Evolutionary conservation across 169 alveolate genomes (phyloP).

Genomic region (Sarcocystis neurona): DNA sequence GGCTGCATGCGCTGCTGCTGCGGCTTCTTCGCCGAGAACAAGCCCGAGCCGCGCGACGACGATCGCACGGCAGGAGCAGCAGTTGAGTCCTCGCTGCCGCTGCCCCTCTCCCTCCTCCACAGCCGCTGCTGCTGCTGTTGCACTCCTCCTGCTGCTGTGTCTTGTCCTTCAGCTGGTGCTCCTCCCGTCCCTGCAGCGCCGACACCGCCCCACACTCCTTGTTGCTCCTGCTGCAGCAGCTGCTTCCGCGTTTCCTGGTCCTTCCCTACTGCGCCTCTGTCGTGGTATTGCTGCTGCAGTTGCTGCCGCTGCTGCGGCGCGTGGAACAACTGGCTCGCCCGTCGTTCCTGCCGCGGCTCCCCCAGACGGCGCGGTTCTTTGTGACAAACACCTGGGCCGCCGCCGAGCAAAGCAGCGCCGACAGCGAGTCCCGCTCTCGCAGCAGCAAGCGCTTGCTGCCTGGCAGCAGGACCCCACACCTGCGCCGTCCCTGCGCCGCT

Average conservation of each 20-base stretch:
- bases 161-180: conserved; percentile 27
- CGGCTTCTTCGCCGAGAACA: too few species aligned
- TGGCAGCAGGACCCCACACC: conserved; percentile 15
- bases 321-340: conserved; percentile 35
- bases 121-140: conserved; percentile 50
- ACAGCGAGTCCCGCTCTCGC: too few species aligned
- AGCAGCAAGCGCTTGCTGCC: conserved; percentile 39
- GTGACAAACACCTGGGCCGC: conserved; percentile 25
- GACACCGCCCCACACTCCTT: conserved; percentile 41
- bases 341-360: neutral
- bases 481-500: conserved; percentile 1
- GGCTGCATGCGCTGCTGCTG: too few species aligned
- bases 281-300: too few species aligned
- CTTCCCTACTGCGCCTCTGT: too few species aligned
- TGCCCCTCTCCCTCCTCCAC: too few species aligned
- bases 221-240: conserved; percentile 34
- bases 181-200: conserved; percentile 18
- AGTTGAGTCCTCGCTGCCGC: too few species aligned
- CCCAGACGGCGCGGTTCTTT: conserved; percentile 36
- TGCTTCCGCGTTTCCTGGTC: too few species aligned
- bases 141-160: neutral
- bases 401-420: too few species aligned
- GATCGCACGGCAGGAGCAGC: too few species aligned
- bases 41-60: too few species aligned
- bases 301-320: conserved; percentile 32